Conservation (phyloP, 2,329 filamentous ascomycete genomes). For the Diplocarpon mali region DNA sequence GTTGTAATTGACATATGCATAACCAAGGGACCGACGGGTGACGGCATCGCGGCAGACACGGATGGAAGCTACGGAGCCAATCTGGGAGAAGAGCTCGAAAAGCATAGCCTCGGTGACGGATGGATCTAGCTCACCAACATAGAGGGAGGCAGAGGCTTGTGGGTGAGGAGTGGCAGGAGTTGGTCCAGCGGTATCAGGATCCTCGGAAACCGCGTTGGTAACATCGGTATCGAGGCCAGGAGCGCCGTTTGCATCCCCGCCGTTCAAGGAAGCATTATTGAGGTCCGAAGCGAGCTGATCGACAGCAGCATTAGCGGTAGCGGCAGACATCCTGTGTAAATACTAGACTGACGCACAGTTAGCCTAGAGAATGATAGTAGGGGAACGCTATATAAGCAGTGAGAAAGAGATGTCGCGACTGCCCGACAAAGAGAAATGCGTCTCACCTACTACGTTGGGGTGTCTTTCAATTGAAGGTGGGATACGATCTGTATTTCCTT, state of each 20-base stretch:
- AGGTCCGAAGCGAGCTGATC: slow-evolving; percentile 75
- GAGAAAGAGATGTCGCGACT: slow-evolving; percentile 4
- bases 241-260: slow-evolving; percentile 53
- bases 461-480: slow-evolving; percentile 15
- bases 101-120: slow-evolving; percentile 99
- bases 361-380: slow-evolving; percentile 4
- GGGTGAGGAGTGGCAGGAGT: slow-evolving; percentile 66
- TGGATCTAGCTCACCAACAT: slow-evolving; percentile 95
- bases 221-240: slow-evolving; percentile 68
- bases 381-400: not conserved
- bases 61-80: slow-evolving; percentile 96
- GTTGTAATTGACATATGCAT: slow-evolving; percentile 99
- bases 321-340: slow-evolving; percentile 46
- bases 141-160: slow-evolving; percentile 93
- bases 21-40: slow-evolving; percentile 94
- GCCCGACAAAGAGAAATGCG: slow-evolving; percentile 5
- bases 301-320: slow-evolving; percentile 50
- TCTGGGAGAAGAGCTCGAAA: slow-evolving; percentile 99
- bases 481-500: slow-evolving; percentile 10
- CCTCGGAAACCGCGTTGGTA: slow-evolving; percentile 41
- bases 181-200: slow-evolving; percentile 52
- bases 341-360: slow-evolving; percentile 14
- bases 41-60: slow-evolving; percentile 99
- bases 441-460: slow-evolving; percentile 19
- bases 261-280: slow-evolving; percentile 58